Conservation (phyloP, 2,329 filamentous ascomycete genomes). For the Xylaria hypoxylon region DNA sequence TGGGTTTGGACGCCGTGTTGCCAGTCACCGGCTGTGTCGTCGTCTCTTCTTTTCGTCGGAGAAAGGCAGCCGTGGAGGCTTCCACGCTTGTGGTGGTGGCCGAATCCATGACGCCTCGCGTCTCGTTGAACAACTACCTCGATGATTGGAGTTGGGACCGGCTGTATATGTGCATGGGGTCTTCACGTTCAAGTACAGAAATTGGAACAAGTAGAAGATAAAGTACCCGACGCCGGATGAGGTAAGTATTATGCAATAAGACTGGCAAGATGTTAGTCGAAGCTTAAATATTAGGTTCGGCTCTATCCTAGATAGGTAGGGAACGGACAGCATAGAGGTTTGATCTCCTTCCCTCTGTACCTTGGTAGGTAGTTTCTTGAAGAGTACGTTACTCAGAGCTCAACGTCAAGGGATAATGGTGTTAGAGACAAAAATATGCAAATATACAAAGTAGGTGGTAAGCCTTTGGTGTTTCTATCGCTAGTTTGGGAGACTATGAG, state of each 20-base stretch:
- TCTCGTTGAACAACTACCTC: slow-evolving; percentile 7
- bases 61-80: slow-evolving; percentile 38
- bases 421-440: not conserved
- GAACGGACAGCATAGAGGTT: slow-evolving; percentile 7
- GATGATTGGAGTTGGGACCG: slow-evolving; percentile 1
- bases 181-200: not conserved
- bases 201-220: not conserved
- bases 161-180: slow-evolving; percentile 6
- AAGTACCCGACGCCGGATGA: slow-evolving; percentile 8
- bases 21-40: slow-evolving; percentile 15
- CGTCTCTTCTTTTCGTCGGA: slow-evolving; percentile 42
- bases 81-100: slow-evolving; percentile 56
- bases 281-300: slow-evolving; percentile 15
- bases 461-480: not conserved
- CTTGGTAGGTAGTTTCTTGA: not conserved
- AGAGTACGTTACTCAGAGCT: not conserved
- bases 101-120: slow-evolving; percentile 53
- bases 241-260: slow-evolving; percentile 15
- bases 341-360: not conserved
- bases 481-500: not conserved
- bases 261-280: slow-evolving; percentile 17
- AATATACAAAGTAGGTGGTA: not conserved
- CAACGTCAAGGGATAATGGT: slow-evolving; percentile 1
- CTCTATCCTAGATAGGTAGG: not conserved
- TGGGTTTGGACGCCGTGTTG: slow-evolving; percentile 24